phyloP scores from a whole-genome alignment of 2,329 filamentous ascomycete species.

The Catunica adiposa region DNA sequence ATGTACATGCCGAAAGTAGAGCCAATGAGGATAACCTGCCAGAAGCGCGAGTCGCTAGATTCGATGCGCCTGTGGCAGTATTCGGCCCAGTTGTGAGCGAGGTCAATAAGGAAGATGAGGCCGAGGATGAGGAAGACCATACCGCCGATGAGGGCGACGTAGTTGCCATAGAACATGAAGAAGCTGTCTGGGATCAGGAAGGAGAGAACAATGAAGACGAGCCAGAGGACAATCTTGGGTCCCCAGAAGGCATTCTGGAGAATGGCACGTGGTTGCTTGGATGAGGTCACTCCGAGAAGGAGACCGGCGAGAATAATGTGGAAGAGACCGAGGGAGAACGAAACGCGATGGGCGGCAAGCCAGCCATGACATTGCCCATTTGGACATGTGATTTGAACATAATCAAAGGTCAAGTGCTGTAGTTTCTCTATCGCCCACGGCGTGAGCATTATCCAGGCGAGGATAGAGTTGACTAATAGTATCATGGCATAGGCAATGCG shows the following conservation, averaged over 20 bases:
- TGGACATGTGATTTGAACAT: slow-evolving; percentile 86
- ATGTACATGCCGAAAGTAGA: slow-evolving; percentile 91
- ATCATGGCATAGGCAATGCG: slow-evolving; percentile 93
- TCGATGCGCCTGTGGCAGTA: slow-evolving; percentile 91
- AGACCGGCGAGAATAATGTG: slow-evolving; percentile 74
- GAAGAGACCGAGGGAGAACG: slow-evolving; percentile 90
- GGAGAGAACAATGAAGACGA: slow-evolving; percentile 70
- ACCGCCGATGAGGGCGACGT: slow-evolving; percentile 71
- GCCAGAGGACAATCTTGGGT: slow-evolving; percentile 82
- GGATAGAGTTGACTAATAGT: slow-evolving; percentile 86
- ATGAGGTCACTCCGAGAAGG: slow-evolving; percentile 71
- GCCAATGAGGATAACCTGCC: slow-evolving; percentile 76
- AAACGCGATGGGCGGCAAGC: slow-evolving; percentile 92
- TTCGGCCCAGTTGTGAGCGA: slow-evolving; percentile 94
- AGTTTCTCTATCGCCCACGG: slow-evolving; percentile 96
- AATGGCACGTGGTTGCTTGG: slow-evolving; percentile 70
- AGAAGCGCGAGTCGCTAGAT: slow-evolving; percentile 64
- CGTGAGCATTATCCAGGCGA: slow-evolving; percentile 98
- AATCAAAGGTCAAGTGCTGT: slow-evolving; percentile 80
- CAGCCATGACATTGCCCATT: slow-evolving; percentile 88
- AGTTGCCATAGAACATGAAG: slow-evolving; percentile 93
- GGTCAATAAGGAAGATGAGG: slow-evolving; percentile 78
- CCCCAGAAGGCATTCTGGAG: slow-evolving; percentile 99
- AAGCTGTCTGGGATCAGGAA: slow-evolving; percentile 93
- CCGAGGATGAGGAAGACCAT: slow-evolving; percentile 90